These are phyloP conservation scores for Platanthera zijinensis DNA, from an alignment of 106 monocot genomes.

Conservation along the genomic window DNA sequence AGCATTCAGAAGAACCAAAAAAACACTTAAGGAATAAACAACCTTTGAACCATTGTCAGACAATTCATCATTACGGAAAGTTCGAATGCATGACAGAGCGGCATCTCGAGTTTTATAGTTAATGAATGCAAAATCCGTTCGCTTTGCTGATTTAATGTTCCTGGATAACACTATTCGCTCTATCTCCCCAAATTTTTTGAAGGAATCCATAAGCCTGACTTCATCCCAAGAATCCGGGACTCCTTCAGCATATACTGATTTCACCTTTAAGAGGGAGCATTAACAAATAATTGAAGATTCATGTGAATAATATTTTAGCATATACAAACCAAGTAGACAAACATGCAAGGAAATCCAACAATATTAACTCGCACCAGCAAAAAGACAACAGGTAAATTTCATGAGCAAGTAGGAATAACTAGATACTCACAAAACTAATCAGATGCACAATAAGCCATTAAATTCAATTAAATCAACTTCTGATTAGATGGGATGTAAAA, in stretches of 20 bases:
- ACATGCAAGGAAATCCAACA: too few relatives aligned
- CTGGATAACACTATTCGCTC: slow-evolving; percentile 74
- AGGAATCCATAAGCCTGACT: slow-evolving; percentile 48
- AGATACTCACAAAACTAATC: neutral
- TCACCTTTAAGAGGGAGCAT: slow-evolving; percentile 30
- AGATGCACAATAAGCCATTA: neutral
- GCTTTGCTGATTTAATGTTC: slow-evolving; percentile 64
- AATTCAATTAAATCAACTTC: neutral
- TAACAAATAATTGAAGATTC: too few relatives aligned
- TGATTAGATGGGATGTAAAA: neutral
- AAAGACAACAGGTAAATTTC: too few relatives aligned
- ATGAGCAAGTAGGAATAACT: too few relatives aligned
- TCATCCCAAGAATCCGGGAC: slow-evolving; percentile 75
- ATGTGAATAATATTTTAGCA: too few relatives aligned
- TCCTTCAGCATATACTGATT: slow-evolving; percentile 82
- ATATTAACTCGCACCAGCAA: too few relatives aligned
- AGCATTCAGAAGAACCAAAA: neutral
- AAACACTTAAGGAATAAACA: slow-evolving; percentile 1
- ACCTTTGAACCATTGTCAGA: slow-evolving; percentile 62
- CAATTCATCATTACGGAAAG: slow-evolving; percentile 51
- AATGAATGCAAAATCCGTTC: slow-evolving; percentile 86
- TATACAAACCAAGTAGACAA: too few relatives aligned
- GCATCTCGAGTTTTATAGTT: slow-evolving; percentile 73
- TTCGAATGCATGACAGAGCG: slow-evolving; percentile 77
- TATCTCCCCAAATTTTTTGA: slow-evolving; percentile 74